phyloP scores from a whole-genome alignment of 805 yeast genomes.

The Kodamaea lidongshanica region DNA sequence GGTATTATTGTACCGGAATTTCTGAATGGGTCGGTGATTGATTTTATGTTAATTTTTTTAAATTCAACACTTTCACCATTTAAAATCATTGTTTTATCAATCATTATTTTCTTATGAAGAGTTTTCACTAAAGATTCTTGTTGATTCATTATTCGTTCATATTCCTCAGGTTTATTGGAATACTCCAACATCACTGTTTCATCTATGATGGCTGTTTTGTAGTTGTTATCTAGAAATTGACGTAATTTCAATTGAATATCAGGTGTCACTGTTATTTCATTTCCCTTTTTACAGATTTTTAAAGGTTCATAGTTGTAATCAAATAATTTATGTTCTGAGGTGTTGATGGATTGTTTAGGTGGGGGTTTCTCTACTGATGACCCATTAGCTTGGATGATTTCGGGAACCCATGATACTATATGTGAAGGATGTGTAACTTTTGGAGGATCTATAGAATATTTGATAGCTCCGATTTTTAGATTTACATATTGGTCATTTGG shows the following conservation, averaged over 20 bases:
- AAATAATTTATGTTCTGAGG: conserved; percentile 15
- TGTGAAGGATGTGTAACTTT: conserved; percentile 40
- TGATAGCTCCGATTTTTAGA: conserved; percentile 24
- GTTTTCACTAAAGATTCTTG: conserved; percentile 47
- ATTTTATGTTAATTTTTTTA: conserved; percentile 37
- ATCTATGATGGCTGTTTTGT: conserved; percentile 33
- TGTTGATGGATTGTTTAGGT: conserved; percentile 14
- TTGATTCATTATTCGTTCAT: conserved; percentile 45
- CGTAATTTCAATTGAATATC: conserved; percentile 21
- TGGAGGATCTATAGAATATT: conserved; percentile 29
- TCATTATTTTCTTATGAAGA: conserved; percentile 33
- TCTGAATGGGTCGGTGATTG: conserved; percentile 41
- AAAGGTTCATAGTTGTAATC: conserved; percentile 26
- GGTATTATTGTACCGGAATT: conserved; percentile 37
- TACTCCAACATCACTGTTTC: conserved; percentile 28
- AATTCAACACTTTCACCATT: conserved; percentile 45
- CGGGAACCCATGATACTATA: conserved; percentile 37
- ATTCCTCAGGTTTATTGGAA: conserved; percentile 46
- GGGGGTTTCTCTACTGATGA: too few species aligned
- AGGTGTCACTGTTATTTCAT: conserved; percentile 18
- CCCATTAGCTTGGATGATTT: conserved; percentile 10
- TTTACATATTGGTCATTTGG: too few species aligned
- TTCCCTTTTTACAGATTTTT: conserved; percentile 15
- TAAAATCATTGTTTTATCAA: conserved; percentile 34
- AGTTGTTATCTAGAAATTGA: conserved; percentile 22